Conservation (phyloP, 2,329 filamentous ascomycete species). For the Exophiala lecanii-corni region DNA sequence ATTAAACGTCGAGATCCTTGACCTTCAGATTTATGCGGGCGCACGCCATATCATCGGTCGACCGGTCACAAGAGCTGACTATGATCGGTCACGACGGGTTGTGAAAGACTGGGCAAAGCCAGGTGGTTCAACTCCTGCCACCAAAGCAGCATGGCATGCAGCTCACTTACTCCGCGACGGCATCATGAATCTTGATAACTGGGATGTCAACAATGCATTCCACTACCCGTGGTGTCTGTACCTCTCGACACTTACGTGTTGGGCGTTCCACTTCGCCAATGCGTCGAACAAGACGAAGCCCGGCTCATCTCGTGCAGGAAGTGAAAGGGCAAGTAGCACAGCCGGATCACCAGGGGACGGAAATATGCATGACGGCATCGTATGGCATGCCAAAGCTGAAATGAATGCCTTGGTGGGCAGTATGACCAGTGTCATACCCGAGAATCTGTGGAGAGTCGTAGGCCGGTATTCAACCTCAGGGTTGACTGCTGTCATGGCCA, state of each 20-base stretch:
- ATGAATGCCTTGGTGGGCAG: conserved; percentile 33
- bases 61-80: conserved; percentile 48
- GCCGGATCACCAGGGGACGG: conserved; percentile 19
- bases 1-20: conserved; percentile 55
- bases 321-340: neutral
- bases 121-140: conserved; percentile 29
- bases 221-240: conserved; percentile 62
- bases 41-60: conserved; percentile 56
- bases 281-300: conserved; percentile 6
- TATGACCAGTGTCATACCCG: conserved; percentile 33
- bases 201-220: conserved; percentile 51
- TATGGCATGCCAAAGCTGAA: conserved; percentile 33
- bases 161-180: conserved; percentile 50
- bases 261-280: conserved; percentile 51
- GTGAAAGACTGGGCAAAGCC: conserved; percentile 49
- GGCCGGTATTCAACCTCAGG: conserved; percentile 50
- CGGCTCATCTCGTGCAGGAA: neutral
- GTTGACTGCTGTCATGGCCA: conserved; percentile 52
- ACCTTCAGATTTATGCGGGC: conserved; percentile 59
- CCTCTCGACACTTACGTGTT: conserved; percentile 54
- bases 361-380: conserved; percentile 30
- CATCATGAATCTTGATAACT: conserved; percentile 46
- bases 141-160: conserved; percentile 51
- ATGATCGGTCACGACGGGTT: conserved; percentile 45
- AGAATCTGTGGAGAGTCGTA: conserved; percentile 34